Conservation (phyloP, 2,329 filamentous ascomycete species). For the Fusarium gaditjirri region DNA sequence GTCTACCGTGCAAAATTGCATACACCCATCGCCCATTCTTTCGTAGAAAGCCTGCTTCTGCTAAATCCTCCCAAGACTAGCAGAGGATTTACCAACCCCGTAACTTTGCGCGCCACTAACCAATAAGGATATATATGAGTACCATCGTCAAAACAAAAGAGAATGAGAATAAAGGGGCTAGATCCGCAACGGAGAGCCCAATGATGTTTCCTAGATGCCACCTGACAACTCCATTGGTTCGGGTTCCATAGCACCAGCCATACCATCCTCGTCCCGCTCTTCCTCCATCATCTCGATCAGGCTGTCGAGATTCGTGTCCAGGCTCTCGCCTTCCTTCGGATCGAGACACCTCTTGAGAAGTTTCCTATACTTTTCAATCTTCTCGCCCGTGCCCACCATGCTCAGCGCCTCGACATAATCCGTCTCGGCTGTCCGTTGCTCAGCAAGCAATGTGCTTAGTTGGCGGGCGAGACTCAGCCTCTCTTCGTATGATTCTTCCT, state of each 20-base stretch:
- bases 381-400: slow-evolving; percentile 76
- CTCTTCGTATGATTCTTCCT: slow-evolving; percentile 62
- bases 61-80: slow-evolving; percentile 5
- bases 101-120: slow-evolving; percentile 21
- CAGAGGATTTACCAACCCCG: slow-evolving; percentile 6
- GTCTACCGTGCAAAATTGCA: slow-evolving; percentile 13
- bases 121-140: slow-evolving; percentile 31
- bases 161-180: background rate
- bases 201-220: slow-evolving; percentile 35
- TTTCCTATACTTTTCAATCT: slow-evolving; percentile 77
- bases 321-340: slow-evolving; percentile 71
- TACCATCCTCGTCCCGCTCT: slow-evolving; percentile 60
- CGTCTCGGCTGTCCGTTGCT: slow-evolving; percentile 70
- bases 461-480: slow-evolving; percentile 68
- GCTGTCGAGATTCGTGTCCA: slow-evolving; percentile 72
- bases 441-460: slow-evolving; percentile 65
- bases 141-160: slow-evolving; percentile 12
- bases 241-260: slow-evolving; percentile 46
- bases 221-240: slow-evolving; percentile 48
- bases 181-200: slow-evolving; percentile 13
- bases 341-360: slow-evolving; percentile 76
- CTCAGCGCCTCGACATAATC: slow-evolving; percentile 77
- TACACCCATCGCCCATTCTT: slow-evolving; percentile 18
- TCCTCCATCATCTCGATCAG: slow-evolving; percentile 73
- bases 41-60: slow-evolving; percentile 1